Evolutionary conservation across 306 rosid genomes (phyloP), one percentile per base, ranked within the genome.

Genomic region (Spatholobus suberectus): DNA sequence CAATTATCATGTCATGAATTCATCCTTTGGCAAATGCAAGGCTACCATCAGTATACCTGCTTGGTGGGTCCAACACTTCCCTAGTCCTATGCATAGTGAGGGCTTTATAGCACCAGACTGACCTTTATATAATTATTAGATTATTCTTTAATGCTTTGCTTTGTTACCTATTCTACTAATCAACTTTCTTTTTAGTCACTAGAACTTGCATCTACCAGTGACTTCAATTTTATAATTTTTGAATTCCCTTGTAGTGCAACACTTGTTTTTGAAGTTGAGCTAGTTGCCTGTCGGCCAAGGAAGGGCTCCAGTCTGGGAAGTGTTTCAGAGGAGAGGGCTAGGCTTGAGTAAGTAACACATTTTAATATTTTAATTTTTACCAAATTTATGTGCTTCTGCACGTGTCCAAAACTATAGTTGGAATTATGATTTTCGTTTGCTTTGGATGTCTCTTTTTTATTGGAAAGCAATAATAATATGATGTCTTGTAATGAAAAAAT

Each of bases 301-400:
- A 96, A 94, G 90, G 98, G 98, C 7, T 90, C 95, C 57, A 94
- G 96, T 70, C 51, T 91, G 59, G 97, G 87, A 44, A 91, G 97
- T 77, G 99, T 91, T 83, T 91, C 98, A 6, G 99, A 96, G 82
- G 99, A 96, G 87, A 90, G 99, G 83, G 94, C 94, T 34, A 91
- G 99, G 87, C 97, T 96, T 18, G 98, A 92, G 99, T 96, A 89
- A 92, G 98, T 80, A 23, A 11, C 57, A 26, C 37, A 24, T 40
- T 29, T 59, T 15, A 29, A 5, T 51, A 4, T 37, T 46, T n/a
- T n/a, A n/a, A n/a, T n/a, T n/a, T n/a, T 32, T 59, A 32, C 17
- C 34, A 20, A 26, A 52, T 38, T 63, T 43, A 24, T 44, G 24
- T 69, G 52, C 38, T 55, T 80, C 41, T 75, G 29, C 47, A 18